Evolutionary conservation across 257 asterid genomes (phyloP).

Genomic region (Scutellaria baicalensis): DNA sequence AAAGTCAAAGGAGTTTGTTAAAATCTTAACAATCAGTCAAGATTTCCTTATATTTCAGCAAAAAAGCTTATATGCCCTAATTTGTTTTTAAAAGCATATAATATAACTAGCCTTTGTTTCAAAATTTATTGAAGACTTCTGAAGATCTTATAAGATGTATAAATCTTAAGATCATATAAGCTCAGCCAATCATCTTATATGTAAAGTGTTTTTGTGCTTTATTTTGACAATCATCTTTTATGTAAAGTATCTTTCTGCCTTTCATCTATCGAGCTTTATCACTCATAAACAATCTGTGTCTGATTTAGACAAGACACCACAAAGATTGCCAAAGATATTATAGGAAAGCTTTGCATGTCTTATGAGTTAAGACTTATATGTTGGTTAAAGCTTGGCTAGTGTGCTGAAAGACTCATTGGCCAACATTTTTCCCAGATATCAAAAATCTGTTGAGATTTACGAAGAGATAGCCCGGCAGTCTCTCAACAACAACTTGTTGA

Average conservation of each 20-base stretch:
- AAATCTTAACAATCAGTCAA: neutral
- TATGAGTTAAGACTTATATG: neutral
- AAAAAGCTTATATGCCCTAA: neutral
- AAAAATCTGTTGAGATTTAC: constrained; percentile 73
- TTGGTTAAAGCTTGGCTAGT: neutral
- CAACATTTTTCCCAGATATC: constrained; percentile 52
- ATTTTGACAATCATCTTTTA: neutral
- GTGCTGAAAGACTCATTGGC: constrained; percentile 13
- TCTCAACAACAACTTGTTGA: constrained; percentile 77
- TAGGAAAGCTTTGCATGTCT: neutral
- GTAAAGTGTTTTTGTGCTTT: neutral
- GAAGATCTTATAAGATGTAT: neutral
- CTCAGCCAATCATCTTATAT: neutral
- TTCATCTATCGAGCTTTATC: neutral
- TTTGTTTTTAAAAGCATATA: neutral
- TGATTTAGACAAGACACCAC: neutral
- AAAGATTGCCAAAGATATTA: neutral
- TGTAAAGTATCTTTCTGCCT: neutral
- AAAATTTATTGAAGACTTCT: too few species aligned
- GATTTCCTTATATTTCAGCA: neutral
- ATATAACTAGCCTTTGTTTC: neutral
- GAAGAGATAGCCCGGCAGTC: constrained; percentile 91
- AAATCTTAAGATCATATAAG: neutral
- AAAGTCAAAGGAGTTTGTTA: neutral
- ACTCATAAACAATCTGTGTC: neutral